These are phyloP conservation scores for Talaromyces sp. DNA, from an alignment of 2,329 filamentous ascomycete species.

Conservation along the genomic window DNA sequence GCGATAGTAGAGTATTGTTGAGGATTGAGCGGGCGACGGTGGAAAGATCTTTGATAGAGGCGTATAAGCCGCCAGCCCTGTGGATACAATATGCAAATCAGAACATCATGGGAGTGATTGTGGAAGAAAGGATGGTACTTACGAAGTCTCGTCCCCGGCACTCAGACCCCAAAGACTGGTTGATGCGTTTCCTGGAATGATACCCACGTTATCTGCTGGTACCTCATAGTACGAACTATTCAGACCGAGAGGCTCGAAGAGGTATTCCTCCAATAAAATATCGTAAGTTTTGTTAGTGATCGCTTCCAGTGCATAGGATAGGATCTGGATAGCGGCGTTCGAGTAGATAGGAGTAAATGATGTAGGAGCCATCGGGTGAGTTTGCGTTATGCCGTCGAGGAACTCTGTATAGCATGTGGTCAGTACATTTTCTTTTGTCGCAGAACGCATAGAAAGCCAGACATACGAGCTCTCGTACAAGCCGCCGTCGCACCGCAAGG, in stretches of 20 bases:
- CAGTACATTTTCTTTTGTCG: not conserved
- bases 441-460: not conserved
- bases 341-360: not conserved
- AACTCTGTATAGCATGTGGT: not conserved
- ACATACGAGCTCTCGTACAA: slow-evolving; percentile 8
- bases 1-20: slow-evolving; percentile 34
- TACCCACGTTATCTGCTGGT: not conserved
- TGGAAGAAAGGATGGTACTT: not conserved
- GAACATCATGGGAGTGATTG: not conserved
- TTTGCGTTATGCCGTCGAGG: not conserved
- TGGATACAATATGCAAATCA: slow-evolving; percentile 22
- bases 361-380: not conserved
- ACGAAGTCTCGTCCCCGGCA: not conserved
- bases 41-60: slow-evolving; percentile 42
- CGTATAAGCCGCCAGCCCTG: slow-evolving; percentile 46
- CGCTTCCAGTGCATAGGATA: slow-evolving; percentile 3
- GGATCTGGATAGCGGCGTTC: not conserved
- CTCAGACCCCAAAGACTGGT: not conserved
- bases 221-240: slow-evolving; percentile 1
- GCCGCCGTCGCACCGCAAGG: not conserved
- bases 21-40: slow-evolving; percentile 44
- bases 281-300: slow-evolving; percentile 9
- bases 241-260: not conserved
- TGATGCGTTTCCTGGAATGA: not conserved
- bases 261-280: not conserved